Evolutionary conservation across 2,329 filamentous ascomycete genomes (phyloP).

Genomic region (Cryoendolithus antarcticus): DNA sequence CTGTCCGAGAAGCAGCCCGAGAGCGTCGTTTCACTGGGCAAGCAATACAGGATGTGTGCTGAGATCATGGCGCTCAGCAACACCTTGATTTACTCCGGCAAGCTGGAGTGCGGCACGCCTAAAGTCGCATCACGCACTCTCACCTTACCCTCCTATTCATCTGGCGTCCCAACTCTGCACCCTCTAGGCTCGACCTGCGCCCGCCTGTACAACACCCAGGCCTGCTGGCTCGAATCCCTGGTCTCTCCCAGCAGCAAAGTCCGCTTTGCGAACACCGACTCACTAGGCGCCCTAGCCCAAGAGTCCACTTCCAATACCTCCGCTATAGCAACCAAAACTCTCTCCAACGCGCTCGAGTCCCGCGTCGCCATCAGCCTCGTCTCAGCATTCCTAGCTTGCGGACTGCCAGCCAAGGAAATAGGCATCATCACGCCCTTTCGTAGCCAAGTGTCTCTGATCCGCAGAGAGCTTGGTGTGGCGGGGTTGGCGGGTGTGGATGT

Average conservation of each 20-base stretch:
- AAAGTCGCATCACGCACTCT: constrained; percentile 60
- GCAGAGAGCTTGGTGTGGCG: constrained; percentile 46
- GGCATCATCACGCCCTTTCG: constrained; percentile 97
- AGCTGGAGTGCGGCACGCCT: constrained; percentile 76
- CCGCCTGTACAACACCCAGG: neutral
- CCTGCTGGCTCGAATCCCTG: constrained; percentile 67
- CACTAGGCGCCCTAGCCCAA: constrained; percentile 48
- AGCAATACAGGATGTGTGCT: constrained; percentile 97
- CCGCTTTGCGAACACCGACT: constrained; percentile 81
- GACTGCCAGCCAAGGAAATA: constrained; percentile 63
- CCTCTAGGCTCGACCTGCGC: neutral
- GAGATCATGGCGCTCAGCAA: constrained; percentile 95
- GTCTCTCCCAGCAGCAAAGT: constrained; percentile 61
- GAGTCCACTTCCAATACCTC: constrained; percentile 57
- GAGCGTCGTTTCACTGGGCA: constrained; percentile 81
- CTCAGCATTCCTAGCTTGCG: constrained; percentile 60
- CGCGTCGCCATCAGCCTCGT: constrained; percentile 69
- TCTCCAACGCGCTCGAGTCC: constrained; percentile 78
- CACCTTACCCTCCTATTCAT: constrained; percentile 41
- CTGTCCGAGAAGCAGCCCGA: constrained; percentile 78
- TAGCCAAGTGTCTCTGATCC: constrained; percentile 74
- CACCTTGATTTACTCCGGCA: constrained; percentile 81
- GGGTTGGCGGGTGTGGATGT: constrained; percentile 57
- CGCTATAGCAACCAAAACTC: constrained; percentile 44
- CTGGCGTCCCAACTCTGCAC: constrained; percentile 25